Percentiles rank a stretch among this genome's conserved stretches.
phyloP scores from a whole-genome alignment of 2,329 filamentous ascomycete genomes.

The Epichloe baconii region DNA sequence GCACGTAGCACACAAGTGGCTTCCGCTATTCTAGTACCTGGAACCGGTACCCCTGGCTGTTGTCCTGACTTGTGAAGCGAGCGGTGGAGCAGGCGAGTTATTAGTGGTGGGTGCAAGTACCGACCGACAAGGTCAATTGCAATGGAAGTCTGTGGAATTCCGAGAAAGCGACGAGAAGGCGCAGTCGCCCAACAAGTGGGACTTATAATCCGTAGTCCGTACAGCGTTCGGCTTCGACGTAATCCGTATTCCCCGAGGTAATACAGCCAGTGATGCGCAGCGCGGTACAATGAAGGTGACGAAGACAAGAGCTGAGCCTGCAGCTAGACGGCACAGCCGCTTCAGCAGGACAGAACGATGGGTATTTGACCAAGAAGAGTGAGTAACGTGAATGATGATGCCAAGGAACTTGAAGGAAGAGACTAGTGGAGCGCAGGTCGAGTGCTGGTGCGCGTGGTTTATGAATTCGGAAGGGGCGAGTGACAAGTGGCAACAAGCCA shows the following conservation, averaged over 20 bases:
- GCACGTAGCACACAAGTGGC: conserved; percentile 1
- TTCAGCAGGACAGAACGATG: background rate
- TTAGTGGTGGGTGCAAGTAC: background rate
- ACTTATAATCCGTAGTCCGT: too few species aligned
- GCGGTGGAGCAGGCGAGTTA: conserved; percentile 7
- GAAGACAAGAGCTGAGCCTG: too few species aligned
- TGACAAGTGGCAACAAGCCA: background rate
- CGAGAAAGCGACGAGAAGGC: background rate
- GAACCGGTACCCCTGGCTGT: too few species aligned
- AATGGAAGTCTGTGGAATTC: background rate
- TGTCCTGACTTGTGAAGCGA: too few species aligned
- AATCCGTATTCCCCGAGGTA: too few species aligned
- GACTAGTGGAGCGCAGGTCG: background rate
- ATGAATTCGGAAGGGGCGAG: background rate
- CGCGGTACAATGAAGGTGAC: too few species aligned
- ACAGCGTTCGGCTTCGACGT: too few species aligned
- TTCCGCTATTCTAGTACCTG: background rate
- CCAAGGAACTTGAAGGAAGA: background rate
- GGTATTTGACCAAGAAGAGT: background rate
- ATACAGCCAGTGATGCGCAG: too few species aligned
- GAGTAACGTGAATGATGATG: background rate
- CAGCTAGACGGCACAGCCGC: background rate
- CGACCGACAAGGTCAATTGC: background rate
- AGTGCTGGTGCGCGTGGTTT: conserved; percentile 1
- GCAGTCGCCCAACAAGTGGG: background rate